Percentiles rank a stretch among this genome's conserved stretches.
phyloP scores from a whole-genome alignment of 805 yeast genomes.

The Starmerella etchellsii region DNA sequence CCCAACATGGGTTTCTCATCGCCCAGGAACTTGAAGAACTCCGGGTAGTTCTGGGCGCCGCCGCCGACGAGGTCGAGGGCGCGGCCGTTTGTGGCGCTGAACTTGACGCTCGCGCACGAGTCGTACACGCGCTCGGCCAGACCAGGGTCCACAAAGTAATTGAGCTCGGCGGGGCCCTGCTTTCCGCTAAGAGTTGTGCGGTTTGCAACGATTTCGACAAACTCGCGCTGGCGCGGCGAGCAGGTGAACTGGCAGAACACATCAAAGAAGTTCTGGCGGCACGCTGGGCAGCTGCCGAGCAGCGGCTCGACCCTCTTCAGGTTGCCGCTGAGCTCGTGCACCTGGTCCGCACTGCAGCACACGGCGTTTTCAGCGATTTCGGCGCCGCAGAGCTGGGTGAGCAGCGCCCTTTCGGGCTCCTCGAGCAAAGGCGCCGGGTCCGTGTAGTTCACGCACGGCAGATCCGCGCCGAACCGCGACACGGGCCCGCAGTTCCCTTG shows the following conservation, averaged over 20 bases:
- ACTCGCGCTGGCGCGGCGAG: slow-evolving; percentile 66
- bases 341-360: slow-evolving; percentile 63
- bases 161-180: slow-evolving; percentile 57
- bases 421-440: slow-evolving; percentile 36
- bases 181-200: slow-evolving; percentile 37
- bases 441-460: slow-evolving; percentile 62
- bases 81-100: slow-evolving; percentile 86
- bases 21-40: slow-evolving; percentile 77
- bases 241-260: slow-evolving; percentile 80
- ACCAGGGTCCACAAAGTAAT: slow-evolving; percentile 43
- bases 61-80: slow-evolving; percentile 98
- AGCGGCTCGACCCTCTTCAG: slow-evolving; percentile 64
- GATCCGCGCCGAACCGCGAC: slow-evolving; percentile 58
- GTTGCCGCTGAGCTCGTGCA: slow-evolving; percentile 39
- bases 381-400: slow-evolving; percentile 54
- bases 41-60: slow-evolving; percentile 66
- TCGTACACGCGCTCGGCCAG: slow-evolving; percentile 60
- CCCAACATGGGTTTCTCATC: slow-evolving; percentile 90
- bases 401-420: slow-evolving; percentile 35
- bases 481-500: slow-evolving; percentile 57
- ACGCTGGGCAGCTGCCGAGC: slow-evolving; percentile 88
- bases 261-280: slow-evolving; percentile 69
- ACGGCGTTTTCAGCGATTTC: slow-evolving; percentile 36
- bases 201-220: slow-evolving; percentile 52
- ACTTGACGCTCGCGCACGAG: slow-evolving; percentile 80